Conservation (phyloP, 2,329 filamentous ascomycete genomes). For the Pseudocercospora musae region DNA sequence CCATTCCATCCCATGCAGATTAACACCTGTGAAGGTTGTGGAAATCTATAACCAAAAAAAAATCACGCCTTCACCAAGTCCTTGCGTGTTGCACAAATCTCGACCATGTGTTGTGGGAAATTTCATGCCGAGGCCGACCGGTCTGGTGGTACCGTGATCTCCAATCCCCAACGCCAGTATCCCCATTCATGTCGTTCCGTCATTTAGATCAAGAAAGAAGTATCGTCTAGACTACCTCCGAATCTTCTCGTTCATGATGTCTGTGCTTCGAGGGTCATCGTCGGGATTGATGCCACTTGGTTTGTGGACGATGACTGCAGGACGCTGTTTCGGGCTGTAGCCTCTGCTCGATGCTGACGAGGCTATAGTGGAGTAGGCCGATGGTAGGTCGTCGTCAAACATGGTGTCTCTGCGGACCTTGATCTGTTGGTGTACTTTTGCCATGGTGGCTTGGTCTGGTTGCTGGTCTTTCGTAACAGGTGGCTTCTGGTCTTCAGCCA, state of each 20-base stretch:
- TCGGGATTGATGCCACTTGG: conserved; percentile 12
- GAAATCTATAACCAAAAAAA: neutral
- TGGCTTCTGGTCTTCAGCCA: neutral
- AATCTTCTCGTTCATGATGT: neutral
- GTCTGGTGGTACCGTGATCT: neutral
- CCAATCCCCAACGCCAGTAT: neutral
- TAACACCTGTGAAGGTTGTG: neutral
- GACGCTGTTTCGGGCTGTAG: conserved; percentile 1
- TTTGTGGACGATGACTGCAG: conserved; percentile 17
- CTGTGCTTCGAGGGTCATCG: conserved; percentile 10
- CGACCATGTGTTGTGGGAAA: neutral
- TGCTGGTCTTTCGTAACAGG: neutral
- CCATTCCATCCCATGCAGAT: neutral
- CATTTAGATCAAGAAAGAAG: too few species aligned
- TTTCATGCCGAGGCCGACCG: neutral
- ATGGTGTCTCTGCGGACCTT: neutral
- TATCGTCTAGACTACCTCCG: neutral
- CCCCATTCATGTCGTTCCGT: too few species aligned
- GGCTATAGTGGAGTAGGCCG: conserved; percentile 6
- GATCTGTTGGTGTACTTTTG: conserved; percentile 3
- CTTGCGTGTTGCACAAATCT: neutral
- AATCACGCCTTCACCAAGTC: neutral
- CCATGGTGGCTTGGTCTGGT: conserved; percentile 2
- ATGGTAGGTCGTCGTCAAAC: neutral
- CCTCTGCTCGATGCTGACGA: neutral